Conservation (phyloP, 164 flowering plant species). For the Akebia trifoliata region DNA sequence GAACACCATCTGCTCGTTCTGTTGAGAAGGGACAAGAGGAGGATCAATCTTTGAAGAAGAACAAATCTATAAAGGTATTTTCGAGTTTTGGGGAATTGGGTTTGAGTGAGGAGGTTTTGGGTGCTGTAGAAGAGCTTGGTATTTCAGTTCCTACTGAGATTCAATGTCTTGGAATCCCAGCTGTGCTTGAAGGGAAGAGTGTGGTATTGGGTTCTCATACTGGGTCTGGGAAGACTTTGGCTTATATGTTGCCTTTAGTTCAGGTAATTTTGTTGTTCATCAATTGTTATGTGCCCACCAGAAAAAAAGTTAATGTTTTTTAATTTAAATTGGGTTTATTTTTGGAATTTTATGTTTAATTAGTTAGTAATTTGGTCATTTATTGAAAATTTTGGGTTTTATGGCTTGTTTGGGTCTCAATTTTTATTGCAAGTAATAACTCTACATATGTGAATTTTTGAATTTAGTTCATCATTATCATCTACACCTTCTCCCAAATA, state of each 20-base stretch:
- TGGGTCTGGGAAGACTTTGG: conserved; percentile 95
- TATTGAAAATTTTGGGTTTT: too few relatives aligned
- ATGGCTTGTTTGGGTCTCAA: too few relatives aligned
- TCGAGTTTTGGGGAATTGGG: conserved; percentile 74
- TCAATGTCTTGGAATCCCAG: conserved; percentile 81
- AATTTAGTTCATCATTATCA: too few relatives aligned
- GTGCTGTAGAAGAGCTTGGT: conserved; percentile 66
- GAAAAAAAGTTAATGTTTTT: too few relatives aligned
- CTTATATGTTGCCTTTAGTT: conserved; percentile 91
- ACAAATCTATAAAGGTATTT: conserved; percentile 16
- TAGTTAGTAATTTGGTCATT: too few relatives aligned
- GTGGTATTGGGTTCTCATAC: conserved; percentile 97
- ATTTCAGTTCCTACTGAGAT: conserved; percentile 91
- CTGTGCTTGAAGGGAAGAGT: conserved; percentile 68
- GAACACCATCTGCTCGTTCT: conserved; percentile 4
- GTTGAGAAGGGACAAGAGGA: conserved; percentile 11
- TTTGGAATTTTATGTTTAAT: too few relatives aligned
- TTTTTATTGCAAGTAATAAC: too few relatives aligned
- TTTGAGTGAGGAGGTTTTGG: conserved; percentile 77
- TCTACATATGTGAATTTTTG: too few relatives aligned
- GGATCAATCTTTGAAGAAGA: conserved; percentile 15
- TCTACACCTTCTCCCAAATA: too few relatives aligned
- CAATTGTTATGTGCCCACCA: too few relatives aligned
- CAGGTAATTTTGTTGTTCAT: conserved; percentile 45
- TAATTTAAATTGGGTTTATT: too few relatives aligned